A percentile compares a stretch with the other conserved stretches of the same genome.
Evolutionary conservation across 192 early-diverging fungal species (phyloP).

Genomic region (Phycomyces nitens): DNA sequence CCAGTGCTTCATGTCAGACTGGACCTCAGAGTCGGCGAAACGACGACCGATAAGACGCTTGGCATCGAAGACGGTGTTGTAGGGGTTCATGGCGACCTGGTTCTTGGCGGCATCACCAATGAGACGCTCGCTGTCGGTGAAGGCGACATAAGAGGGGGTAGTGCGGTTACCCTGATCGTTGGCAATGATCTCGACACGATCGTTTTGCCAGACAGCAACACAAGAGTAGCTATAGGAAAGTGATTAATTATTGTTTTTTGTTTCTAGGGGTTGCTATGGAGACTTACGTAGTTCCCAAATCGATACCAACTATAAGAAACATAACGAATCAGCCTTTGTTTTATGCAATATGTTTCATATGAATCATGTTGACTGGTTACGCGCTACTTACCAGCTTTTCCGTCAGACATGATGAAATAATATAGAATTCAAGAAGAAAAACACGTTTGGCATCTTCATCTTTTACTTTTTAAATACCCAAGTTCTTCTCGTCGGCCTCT

Average conservation of each 20-base stretch:
- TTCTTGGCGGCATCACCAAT: constrained; percentile 99
- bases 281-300: constrained; percentile 53
- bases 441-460: not conserved
- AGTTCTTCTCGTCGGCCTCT: not conserved
- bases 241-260: constrained; percentile 54
- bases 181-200: constrained; percentile 90
- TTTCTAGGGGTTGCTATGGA: not conserved
- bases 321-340: constrained; percentile 5
- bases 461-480: constrained; percentile 5
- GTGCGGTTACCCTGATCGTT: constrained; percentile 99
- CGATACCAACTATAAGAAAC: constrained; percentile 33
- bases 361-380: too few species aligned
- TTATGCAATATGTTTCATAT: not conserved
- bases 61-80: constrained; percentile 91
- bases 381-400: constrained; percentile 29
- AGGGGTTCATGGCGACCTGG: constrained; percentile 85
- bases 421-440: constrained; percentile 12
- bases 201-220: constrained; percentile 71
- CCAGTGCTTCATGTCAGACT: constrained; percentile 99
- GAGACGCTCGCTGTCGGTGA: constrained; percentile 96
- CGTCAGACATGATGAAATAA: constrained; percentile 22
- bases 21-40: constrained; percentile 89
- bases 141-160: constrained; percentile 96
- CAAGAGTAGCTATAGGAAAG: constrained; percentile 94
- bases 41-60: constrained; percentile 97